These are phyloP conservation scores for Termitomyces eurrhizus DNA, from an alignment of 768 basidiomycete species.

Conservation along the genomic window DNA sequence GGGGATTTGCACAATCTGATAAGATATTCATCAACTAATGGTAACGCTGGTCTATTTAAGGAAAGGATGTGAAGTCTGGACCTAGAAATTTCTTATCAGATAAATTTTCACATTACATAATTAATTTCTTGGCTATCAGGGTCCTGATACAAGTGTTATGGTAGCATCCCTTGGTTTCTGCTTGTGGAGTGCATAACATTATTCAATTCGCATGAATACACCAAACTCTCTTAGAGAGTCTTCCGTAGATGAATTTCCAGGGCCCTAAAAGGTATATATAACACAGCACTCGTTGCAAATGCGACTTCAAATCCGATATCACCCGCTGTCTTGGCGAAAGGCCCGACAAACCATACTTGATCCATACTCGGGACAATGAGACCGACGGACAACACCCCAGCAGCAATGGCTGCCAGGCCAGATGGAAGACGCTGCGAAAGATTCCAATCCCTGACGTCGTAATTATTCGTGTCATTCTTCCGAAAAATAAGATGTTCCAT, in stretches of 20 bases:
- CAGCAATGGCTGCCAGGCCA: constrained; percentile 61
- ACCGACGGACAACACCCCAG: constrained; percentile 49
- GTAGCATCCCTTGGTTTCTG: no score
- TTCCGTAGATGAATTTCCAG: constrained; percentile 37
- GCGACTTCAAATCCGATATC: constrained; percentile 84
- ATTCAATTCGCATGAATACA: not conserved
- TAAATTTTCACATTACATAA: constrained; percentile 9
- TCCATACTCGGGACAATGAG: constrained; percentile 67
- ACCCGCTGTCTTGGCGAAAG: constrained; percentile 63
- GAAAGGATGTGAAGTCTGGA: not conserved
- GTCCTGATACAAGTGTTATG: not conserved
- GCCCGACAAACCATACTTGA: constrained; percentile 76
- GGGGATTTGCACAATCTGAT: constrained; percentile 14
- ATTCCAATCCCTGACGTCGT: constrained; percentile 59
- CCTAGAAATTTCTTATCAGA: constrained; percentile 9
- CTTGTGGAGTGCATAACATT: not conserved
- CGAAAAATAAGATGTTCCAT: constrained; percentile 72
- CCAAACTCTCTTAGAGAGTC: constrained; percentile 3
- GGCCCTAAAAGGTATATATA: constrained; percentile 56
- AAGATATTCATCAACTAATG: constrained; percentile 8
- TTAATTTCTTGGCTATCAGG: constrained; percentile 3
- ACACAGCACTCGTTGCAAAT: constrained; percentile 46
- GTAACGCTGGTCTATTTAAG: not conserved
- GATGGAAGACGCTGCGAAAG: constrained; percentile 51
- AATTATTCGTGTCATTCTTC: constrained; percentile 42